Conservation (phyloP, 2,329 filamentous ascomycete species). For the Beauveria brongniartii region DNA sequence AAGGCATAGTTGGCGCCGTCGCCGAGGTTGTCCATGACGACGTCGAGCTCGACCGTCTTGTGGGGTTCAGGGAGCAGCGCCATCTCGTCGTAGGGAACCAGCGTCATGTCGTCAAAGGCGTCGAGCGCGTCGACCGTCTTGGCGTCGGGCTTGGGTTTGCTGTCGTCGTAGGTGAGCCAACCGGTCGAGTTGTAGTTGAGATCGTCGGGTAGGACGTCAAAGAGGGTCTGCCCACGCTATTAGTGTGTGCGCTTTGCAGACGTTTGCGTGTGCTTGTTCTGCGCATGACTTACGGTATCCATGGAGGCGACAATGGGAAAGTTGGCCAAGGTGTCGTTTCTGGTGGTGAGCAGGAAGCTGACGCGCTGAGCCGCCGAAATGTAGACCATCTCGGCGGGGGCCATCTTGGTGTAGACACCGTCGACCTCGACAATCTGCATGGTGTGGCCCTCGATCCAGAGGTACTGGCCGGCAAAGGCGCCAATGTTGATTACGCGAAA, state of each 20-base stretch:
- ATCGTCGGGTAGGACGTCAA: conserved; percentile 57
- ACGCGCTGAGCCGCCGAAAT: conserved; percentile 60
- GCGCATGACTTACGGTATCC: conserved; percentile 45
- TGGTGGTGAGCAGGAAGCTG: conserved; percentile 55
- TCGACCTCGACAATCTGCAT: conserved; percentile 67
- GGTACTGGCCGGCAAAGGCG: conserved; percentile 59
- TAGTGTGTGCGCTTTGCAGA: conserved; percentile 14
- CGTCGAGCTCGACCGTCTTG: conserved; percentile 52
- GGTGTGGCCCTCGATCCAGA: conserved; percentile 60
- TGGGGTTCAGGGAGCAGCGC: conserved; percentile 53
- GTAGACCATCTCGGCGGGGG: conserved; percentile 56
- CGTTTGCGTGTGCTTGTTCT: too few species aligned
- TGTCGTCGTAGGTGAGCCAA: conserved; percentile 52
- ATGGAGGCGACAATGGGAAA: conserved; percentile 62
- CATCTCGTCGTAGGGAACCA: conserved; percentile 61
- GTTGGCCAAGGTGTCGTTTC: conserved; percentile 52
- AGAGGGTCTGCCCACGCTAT: conserved; percentile 48
- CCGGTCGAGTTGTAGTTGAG: conserved; percentile 63
- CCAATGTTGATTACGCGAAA: conserved; percentile 66
- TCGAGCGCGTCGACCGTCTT: conserved; percentile 50
- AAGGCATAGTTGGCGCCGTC: conserved; percentile 56
- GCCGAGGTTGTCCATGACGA: conserved; percentile 53
- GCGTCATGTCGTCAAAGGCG: conserved; percentile 64
- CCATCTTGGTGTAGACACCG: conserved; percentile 57
- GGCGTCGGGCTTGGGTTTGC: conserved; percentile 35